Evolutionary conservation across 371 early-diverging fungal species (phyloP).

Genomic region (Smittium culicis): DNA sequence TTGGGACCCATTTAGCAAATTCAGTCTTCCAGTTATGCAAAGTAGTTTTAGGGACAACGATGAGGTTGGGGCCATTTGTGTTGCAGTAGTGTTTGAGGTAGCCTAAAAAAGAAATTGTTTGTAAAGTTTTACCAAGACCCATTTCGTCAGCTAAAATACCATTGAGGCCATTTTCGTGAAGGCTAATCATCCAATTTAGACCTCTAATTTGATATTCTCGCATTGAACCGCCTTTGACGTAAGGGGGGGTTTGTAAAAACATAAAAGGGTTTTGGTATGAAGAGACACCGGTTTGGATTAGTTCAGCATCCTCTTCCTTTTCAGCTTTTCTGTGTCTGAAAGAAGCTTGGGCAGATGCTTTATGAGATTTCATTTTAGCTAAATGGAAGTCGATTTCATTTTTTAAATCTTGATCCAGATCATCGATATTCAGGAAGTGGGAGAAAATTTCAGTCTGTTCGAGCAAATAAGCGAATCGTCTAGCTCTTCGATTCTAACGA

Average conservation of each 20-base stretch:
- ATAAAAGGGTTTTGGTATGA: not conserved
- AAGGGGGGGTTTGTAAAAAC: constrained; percentile 77
- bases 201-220: constrained; percentile 97
- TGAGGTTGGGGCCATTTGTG: constrained; percentile 70
- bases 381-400: constrained; percentile 3
- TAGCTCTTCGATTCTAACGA: too few species aligned
- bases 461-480: constrained; percentile 73
- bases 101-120: constrained; percentile 92
- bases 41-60: constrained; percentile 97
- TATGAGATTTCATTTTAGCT: constrained; percentile 15
- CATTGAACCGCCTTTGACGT: constrained; percentile 76
- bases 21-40: constrained; percentile 96
- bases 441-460: constrained; percentile 68
- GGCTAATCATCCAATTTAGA: constrained; percentile 96
- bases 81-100: constrained; percentile 72
- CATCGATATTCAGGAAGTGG: constrained; percentile 31
- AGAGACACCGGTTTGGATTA: constrained; percentile 53
- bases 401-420: constrained; percentile 19
- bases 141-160: constrained; percentile 99
- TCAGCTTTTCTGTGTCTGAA: constrained; percentile 84
- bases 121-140: constrained; percentile 99
- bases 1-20: constrained; percentile 87
- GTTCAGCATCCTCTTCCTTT: constrained; percentile 89
- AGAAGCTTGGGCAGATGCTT: constrained; percentile 16
- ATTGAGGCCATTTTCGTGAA: constrained; percentile 95